Evolutionary conservation across 73 alveolate genomes (phyloP).

Genomic region (Tetrahymena elliotti): DNA sequence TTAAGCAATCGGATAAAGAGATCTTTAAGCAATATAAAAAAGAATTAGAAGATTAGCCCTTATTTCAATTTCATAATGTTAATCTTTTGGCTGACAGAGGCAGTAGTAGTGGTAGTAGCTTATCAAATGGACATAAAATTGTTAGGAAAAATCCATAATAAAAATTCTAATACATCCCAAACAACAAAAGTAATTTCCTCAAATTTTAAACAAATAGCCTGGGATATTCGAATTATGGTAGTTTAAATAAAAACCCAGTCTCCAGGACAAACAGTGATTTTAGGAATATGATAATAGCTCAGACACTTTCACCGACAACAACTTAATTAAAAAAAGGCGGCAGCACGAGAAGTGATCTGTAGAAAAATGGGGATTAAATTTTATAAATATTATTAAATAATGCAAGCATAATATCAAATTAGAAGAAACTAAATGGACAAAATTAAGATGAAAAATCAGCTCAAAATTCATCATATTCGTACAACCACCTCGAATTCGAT

Average conservation of each 20-base stretch:
- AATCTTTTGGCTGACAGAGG: not conserved
- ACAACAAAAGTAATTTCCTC: not conserved
- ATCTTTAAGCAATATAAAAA: not conserved
- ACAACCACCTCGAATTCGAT: not conserved
- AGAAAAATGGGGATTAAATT: not conserved
- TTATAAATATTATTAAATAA: too few species aligned
- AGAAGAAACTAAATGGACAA: not conserved
- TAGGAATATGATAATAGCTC: not conserved
- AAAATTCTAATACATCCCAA: not conserved
- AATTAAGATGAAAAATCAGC: not conserved
- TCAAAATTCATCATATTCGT: not conserved
- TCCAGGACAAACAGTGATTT: not conserved
- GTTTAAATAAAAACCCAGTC: not conserved
- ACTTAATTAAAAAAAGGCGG: not conserved
- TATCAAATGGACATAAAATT: not conserved
- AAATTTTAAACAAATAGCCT: not conserved
- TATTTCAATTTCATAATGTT: not conserved
- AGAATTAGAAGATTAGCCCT: not conserved
- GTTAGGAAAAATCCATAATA: not conserved
- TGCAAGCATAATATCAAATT: not conserved
- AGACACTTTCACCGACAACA: not conserved
- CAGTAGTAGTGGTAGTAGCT: not conserved
- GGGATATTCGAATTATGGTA: not conserved
- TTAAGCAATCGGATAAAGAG: not conserved
- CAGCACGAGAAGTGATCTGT: not conserved